Conservation (phyloP, 257 asterid species). For the Penstemon eatonii region DNA sequence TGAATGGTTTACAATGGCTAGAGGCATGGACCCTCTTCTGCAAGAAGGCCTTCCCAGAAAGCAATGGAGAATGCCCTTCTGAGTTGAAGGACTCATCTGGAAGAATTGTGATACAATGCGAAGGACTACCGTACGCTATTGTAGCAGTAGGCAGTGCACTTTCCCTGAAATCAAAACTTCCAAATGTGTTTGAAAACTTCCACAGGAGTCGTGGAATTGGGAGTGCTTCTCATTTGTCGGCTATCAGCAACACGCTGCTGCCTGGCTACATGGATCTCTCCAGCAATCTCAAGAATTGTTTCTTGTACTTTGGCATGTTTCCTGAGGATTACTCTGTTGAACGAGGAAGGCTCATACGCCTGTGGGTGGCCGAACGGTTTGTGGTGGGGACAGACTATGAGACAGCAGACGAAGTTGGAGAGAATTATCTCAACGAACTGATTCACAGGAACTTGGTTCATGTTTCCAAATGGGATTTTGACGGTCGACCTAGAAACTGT, state of each 20-base stretch:
- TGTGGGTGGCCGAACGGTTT: conserved; percentile 57
- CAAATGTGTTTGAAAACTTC: conserved; percentile 33
- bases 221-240: conserved; percentile 18
- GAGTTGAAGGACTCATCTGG: conserved; percentile 30
- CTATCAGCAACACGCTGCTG: conserved; percentile 24
- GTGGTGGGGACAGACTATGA: conserved; percentile 15
- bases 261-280: conserved; percentile 46
- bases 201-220: conserved; percentile 27
- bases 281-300: conserved; percentile 45
- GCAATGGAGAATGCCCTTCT: conserved; percentile 37
- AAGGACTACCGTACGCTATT: conserved; percentile 46
- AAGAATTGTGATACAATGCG: conserved; percentile 32
- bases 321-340: conserved; percentile 42
- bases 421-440: conserved; percentile 35
- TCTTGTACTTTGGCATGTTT: conserved; percentile 45
- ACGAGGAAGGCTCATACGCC: conserved; percentile 45
- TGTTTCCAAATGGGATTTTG: conserved; percentile 36
- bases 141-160: conserved; percentile 43
- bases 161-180: conserved; percentile 25
- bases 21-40: conserved; percentile 55
- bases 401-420: conserved; percentile 46
- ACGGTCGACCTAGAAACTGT: conserved; percentile 31
- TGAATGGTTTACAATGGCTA: conserved; percentile 20
- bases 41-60: conserved; percentile 42
- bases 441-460: conserved; percentile 40